Conservation (phyloP, 2,329 filamentous ascomycete genomes). For the Claviceps pazoutovae region DNA sequence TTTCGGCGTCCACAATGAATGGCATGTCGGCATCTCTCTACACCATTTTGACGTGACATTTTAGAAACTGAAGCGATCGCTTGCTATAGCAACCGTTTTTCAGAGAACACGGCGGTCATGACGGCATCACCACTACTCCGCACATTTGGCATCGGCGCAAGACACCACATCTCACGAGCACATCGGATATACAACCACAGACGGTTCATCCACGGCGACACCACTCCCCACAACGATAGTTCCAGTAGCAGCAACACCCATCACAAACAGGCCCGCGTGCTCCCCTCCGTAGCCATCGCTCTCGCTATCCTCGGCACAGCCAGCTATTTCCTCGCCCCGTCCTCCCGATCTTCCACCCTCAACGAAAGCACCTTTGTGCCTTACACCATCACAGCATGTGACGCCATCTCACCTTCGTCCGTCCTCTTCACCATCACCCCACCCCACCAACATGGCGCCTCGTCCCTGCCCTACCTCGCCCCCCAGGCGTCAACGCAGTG, state of each 20-base stretch:
- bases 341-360: constrained; percentile 23
- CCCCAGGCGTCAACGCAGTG: constrained; percentile 12
- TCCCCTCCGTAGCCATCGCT: constrained; percentile 12
- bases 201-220: background rate
- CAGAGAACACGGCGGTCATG: background rate
- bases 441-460: constrained; percentile 13
- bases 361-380: constrained; percentile 48
- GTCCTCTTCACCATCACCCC: constrained; percentile 54
- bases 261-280: constrained; percentile 16
- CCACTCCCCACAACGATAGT: background rate
- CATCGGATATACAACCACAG: background rate
- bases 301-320: constrained; percentile 12
- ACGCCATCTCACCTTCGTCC: constrained; percentile 50
- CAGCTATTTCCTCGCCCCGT: constrained; percentile 15
- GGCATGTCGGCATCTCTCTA: background rate
- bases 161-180: background rate
- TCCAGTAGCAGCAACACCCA: background rate
- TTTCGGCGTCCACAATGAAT: background rate
- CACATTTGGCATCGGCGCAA: background rate
- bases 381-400: constrained; percentile 48
- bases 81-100: background rate
- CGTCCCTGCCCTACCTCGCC: constrained; percentile 14
- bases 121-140: background rate
- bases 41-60: background rate
- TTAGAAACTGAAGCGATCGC: background rate